Percentiles rank a stretch among this genome's conserved stretches.
Conservation (phyloP, 164 flowering plant genomes). For the Piper longum region DNA sequence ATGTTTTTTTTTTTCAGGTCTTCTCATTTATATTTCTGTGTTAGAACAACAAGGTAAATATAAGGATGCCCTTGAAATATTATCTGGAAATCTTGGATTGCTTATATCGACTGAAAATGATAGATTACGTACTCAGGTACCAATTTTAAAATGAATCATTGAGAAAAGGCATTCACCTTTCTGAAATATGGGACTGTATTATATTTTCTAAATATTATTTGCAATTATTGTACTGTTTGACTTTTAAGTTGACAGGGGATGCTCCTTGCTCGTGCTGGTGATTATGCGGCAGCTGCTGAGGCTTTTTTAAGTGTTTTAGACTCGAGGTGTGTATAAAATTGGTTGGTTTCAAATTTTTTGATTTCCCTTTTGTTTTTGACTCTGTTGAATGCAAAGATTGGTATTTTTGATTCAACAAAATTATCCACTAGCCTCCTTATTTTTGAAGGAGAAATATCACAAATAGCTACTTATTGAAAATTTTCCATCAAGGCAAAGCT, state of each 20-base stretch:
- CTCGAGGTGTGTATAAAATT: conserved; percentile 37
- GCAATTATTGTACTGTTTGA: conserved; percentile 20
- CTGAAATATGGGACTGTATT: no score
- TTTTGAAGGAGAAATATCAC: no score
- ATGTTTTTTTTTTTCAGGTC: conserved; percentile 35
- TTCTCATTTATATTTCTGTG: conserved; percentile 68
- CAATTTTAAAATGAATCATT: conserved; percentile 18
- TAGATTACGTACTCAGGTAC: conserved; percentile 79
- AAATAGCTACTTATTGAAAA: no score
- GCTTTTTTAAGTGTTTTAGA: conserved; percentile 55
- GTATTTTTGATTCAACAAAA: no score
- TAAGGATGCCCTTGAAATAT: conserved; percentile 62
- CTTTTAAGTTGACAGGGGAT: conserved; percentile 97
- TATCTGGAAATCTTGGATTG: conserved; percentile 73
- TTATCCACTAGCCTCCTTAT: no score
- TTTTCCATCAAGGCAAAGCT: no score
- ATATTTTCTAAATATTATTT: neutral
- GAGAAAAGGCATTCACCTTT: neutral
- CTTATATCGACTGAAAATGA: conserved; percentile 73
- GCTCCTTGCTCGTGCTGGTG: conserved; percentile 86
- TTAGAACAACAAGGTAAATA: conserved; percentile 81
- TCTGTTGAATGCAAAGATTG: neutral
- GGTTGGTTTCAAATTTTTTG: neutral
- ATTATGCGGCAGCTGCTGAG: conserved; percentile 58
- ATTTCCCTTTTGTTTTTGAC: neutral